These are phyloP conservation scores for Leishmania martiniquensis DNA, from an alignment of 208 protist species.

Conservation along the genomic window DNA sequence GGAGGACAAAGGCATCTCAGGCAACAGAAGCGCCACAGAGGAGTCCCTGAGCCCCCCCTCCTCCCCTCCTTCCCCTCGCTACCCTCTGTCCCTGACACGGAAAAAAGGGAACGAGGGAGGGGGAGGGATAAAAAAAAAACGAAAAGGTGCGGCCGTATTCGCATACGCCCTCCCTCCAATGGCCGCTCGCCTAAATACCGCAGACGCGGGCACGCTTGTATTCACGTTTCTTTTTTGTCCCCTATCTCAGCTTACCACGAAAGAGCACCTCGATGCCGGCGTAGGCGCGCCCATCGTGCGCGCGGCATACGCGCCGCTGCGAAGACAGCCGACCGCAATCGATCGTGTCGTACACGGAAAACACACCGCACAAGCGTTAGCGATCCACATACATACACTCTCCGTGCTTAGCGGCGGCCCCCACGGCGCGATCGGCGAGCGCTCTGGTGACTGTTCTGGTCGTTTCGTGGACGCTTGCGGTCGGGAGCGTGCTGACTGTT, in stretches of 20 bases:
- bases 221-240: neutral
- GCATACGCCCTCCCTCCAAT: neutral
- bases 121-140: no score
- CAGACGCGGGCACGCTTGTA: neutral
- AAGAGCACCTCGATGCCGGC: neutral
- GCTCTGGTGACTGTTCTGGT: conserved; percentile 1
- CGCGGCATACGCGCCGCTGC: neutral
- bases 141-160: neutral
- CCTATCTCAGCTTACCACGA: neutral
- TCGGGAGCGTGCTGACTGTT: conserved; percentile 17
- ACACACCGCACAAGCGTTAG: neutral
- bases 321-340: neutral
- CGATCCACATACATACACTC: neutral
- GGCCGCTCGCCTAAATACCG: no score
- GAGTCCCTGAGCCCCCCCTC: neutral
- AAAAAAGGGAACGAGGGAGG: neutral
- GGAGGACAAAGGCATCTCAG: no score
- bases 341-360: neutral
- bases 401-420: conserved; percentile 3
- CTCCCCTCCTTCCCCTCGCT: neutral
- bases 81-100: neutral
- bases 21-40: no score
- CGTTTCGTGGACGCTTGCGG: conserved; percentile 23
- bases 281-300: neutral
- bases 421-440: conserved; percentile 6